These are phyloP conservation scores for Alloteropsis angusta DNA, from an alignment of 202 grass and related monocot species.

Conservation along the genomic window DNA sequence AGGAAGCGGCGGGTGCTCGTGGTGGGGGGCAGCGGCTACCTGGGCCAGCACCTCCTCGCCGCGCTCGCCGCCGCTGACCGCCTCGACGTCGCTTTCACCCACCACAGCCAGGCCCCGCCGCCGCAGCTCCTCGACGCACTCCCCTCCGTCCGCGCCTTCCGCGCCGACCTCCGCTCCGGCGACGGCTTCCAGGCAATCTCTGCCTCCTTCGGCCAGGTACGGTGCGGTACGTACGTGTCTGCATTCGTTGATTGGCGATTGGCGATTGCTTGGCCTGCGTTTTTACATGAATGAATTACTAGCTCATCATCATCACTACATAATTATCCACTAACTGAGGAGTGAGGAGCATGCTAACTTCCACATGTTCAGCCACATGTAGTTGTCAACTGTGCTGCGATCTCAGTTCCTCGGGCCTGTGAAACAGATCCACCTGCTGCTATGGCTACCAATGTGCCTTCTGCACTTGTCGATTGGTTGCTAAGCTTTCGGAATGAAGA, in stretches of 20 bases:
- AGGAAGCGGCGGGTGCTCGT: slow-evolving; percentile 52
- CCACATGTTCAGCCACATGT: slow-evolving; percentile 52
- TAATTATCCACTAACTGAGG: background rate
- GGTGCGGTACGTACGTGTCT: no score
- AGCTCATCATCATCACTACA: background rate
- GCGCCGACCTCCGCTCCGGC: slow-evolving; percentile 60
- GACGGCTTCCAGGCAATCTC: slow-evolving; percentile 42
- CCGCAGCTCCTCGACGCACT: slow-evolving; percentile 49
- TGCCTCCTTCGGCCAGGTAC: slow-evolving; percentile 71
- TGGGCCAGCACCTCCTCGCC: slow-evolving; percentile 85
- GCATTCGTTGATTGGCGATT: background rate
- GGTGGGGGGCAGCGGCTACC: slow-evolving; percentile 76
- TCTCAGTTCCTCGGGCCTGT: slow-evolving; percentile 75
- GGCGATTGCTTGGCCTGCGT: background rate
- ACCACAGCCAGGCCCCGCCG: slow-evolving; percentile 49
- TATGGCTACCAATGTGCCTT: slow-evolving; percentile 66
- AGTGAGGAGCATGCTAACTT: background rate
- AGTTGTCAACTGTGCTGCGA: slow-evolving; percentile 77
- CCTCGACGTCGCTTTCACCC: slow-evolving; percentile 62
- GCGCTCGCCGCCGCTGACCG: slow-evolving; percentile 21
- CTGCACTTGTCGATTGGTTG: slow-evolving; percentile 61
- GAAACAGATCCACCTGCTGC: slow-evolving; percentile 62
- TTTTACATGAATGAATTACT: background rate
- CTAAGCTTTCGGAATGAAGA: slow-evolving; percentile 30
- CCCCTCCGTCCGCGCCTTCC: slow-evolving; percentile 48